A percentile compares a stretch with the other conserved stretches of the same genome.
Evolutionary conservation across 164 flowering plant species (phyloP).

Genomic region (Vitis vinifera): DNA sequence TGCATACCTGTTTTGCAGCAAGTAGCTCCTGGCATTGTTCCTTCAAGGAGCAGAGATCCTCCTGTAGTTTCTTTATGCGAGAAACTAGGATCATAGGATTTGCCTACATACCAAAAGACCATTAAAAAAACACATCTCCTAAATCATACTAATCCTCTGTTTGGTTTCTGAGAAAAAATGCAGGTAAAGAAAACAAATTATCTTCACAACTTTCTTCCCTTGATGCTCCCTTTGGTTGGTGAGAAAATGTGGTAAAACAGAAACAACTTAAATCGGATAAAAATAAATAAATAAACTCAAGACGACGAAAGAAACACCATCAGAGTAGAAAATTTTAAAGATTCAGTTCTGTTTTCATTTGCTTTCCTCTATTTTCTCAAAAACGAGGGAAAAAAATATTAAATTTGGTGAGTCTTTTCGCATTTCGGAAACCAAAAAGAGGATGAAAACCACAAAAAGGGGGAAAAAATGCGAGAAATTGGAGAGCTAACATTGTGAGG

Average conservation of each 20-base stretch:
- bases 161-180: not conserved
- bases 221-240: no score
- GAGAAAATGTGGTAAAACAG: no score
- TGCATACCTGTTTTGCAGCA: conserved; percentile 76
- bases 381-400: no score
- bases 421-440: not conserved
- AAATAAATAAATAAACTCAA: no score
- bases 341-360: no score
- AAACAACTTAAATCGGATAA: no score
- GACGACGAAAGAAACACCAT: no score
- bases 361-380: no score
- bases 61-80: conserved; percentile 77
- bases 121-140: not conserved
- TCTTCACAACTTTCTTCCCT: no score
- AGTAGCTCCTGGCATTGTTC: conserved; percentile 76
- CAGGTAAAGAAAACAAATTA: no score
- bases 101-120: conserved; percentile 39
- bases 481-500: conserved; percentile 52
- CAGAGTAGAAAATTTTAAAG: no score
- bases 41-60: conserved; percentile 54
- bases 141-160: not conserved
- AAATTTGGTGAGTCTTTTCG: no score
- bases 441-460: not conserved
- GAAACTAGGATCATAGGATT: conserved; percentile 81
- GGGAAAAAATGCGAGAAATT: not conserved